Base-by-base conservation (phyloP, 2,329 filamentous ascomycete genomes). In the Diaporthe amygdali region DNA sequence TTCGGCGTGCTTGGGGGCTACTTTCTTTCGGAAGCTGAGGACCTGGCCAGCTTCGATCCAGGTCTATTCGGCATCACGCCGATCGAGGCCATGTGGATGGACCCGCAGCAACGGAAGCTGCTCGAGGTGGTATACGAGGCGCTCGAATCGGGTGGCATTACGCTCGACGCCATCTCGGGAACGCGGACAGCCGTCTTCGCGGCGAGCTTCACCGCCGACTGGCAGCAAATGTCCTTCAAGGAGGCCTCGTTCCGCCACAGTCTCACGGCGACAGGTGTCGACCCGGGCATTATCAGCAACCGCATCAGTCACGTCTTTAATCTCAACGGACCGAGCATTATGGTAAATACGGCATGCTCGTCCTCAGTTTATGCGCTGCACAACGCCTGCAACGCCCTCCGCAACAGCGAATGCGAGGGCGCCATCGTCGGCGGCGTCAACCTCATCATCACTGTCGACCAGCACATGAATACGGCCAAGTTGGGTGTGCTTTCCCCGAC, bases 71-170 rank as follows among this genome's bases (percentile, higher is more conserved):
- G 9, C 27, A 34, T 55, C 14, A 10, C 51, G 12, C 51, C 27
- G 7, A 12, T 55, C 12, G 51, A 55, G 14, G 51, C 51, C 27
- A 34, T 55, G 5, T 34, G 27, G 9, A 55, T 55, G 51, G 51
- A 55, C 12, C 51, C 51, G 2, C 51, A 55, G 12, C 51, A 55
- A 15, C 27, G 27, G 20, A 79, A 80, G 71, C 73, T 82, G 30
- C 77, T 84, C 4, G 82, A 85, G 67, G 79, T 82, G 0, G 76
- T 77, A 27, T 84, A 81, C 67, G 83, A 85, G 69, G 80, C 82
- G 1, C 73, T 89, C 2, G 81, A 81, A 51, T 76, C 76, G 3
- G 80, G 79, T 1, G 83, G 83, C 17, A 49, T 82, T 0, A 73
- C 77, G 1, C 69, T 81, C n/a, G 74, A 80, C 1, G 49, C 75